Evolutionary conservation across 148 eudicot species (phyloP).

Genomic region (Camellia sinensis): DNA sequence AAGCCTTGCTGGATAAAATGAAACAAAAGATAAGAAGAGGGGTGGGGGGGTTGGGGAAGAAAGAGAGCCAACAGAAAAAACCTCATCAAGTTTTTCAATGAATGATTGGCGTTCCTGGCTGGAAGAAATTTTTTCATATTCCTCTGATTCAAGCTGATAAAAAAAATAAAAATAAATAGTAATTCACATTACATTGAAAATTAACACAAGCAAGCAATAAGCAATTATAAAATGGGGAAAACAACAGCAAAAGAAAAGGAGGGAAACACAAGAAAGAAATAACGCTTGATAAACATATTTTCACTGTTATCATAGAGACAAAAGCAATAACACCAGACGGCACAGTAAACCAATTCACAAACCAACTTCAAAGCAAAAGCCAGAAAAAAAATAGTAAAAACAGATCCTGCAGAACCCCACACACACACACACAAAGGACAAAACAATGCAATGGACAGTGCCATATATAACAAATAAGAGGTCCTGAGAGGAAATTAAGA

Average conservation of each 20-base stretch:
- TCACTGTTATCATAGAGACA: neutral
- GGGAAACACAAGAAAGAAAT: neutral
- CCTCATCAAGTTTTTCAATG: conserved; percentile 85
- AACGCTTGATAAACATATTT: neutral
- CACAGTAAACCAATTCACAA: neutral
- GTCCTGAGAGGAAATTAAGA: neutral
- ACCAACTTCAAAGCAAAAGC: neutral
- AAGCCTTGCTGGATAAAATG: neutral
- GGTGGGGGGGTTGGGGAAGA: neutral
- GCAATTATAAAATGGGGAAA: neutral
- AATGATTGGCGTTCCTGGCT: conserved; percentile 74
- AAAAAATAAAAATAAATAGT: conserved; percentile 8
- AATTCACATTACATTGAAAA: neutral
- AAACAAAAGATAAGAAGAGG: neutral
- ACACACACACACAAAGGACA: neutral
- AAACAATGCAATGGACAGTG: neutral
- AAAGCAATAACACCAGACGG: neutral
- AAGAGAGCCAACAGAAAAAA: conserved; percentile 22
- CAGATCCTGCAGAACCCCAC: neutral
- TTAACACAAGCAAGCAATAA: neutral
- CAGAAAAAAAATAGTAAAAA: neutral
- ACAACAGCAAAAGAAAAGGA: neutral
- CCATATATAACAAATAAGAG: neutral
- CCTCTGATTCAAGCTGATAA: conserved; percentile 72
- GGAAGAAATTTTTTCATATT: conserved; percentile 59